Percentiles rank a stretch among this genome's conserved stretches.
These are phyloP conservation scores for Asterophora parasitica DNA, from an alignment of 768 basidiomycete genomes.

Conservation along the genomic window DNA sequence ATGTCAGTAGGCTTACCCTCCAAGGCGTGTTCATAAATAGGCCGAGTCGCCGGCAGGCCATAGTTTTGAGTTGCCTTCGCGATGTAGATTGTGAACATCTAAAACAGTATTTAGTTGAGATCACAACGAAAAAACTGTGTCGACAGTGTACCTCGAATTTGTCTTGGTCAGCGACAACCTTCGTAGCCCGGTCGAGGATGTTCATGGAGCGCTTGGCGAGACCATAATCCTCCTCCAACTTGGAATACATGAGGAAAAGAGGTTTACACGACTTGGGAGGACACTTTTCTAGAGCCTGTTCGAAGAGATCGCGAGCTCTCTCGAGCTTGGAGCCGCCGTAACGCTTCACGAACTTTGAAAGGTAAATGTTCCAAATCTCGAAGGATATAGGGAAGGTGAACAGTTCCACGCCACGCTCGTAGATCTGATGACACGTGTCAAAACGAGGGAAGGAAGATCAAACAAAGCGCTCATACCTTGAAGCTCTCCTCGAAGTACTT, in stretches of 20 bases:
- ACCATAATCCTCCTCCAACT: constrained; percentile 91
- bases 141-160: constrained; percentile 80
- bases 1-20: constrained; percentile 43
- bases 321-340: constrained; percentile 93
- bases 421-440: constrained; percentile 50
- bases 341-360: constrained; percentile 94
- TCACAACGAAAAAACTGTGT: background rate
- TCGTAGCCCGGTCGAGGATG: constrained; percentile 90
- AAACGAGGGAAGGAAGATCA: background rate
- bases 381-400: constrained; percentile 98
- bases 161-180: constrained; percentile 82
- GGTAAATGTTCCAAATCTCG: constrained; percentile 98
- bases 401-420: constrained; percentile 93
- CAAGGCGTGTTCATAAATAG: constrained; percentile 93
- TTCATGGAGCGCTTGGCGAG: constrained; percentile 95
- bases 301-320: constrained; percentile 94
- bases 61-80: constrained; percentile 96
- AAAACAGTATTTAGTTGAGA: background rate
- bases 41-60: constrained; percentile 91
- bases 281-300: constrained; percentile 95
- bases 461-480: constrained; percentile 50
- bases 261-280: constrained; percentile 94
- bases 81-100: constrained; percentile 98
- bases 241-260: constrained; percentile 93
- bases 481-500: constrained; percentile 98